Percentiles rank a stretch among this genome's conserved stretches.
Conservation (phyloP, 208 protist species). For the Herpetomonas tarakana region DNA sequence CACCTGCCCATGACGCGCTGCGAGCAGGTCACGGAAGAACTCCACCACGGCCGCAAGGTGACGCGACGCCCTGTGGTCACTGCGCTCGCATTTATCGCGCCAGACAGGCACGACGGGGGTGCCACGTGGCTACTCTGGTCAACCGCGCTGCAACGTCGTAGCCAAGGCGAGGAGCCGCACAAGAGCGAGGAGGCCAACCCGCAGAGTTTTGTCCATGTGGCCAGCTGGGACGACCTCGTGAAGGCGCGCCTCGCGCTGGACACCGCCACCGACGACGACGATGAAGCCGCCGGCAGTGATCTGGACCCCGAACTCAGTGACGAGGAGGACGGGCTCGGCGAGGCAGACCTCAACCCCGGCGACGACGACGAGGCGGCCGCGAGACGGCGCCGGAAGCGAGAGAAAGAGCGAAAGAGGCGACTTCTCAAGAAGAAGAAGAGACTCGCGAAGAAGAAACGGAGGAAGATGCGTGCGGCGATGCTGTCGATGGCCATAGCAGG, state of each 20-base stretch:
- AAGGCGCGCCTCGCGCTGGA: too few relatives aligned
- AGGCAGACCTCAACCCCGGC: not conserved
- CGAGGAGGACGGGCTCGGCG: not conserved
- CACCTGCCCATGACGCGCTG: not conserved
- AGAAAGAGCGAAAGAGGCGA: not conserved
- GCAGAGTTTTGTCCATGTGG: not conserved
- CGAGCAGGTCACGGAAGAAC: not conserved
- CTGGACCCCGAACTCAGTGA: not conserved
- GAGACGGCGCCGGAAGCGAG: not conserved
- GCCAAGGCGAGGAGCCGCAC: not conserved
- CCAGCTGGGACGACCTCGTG: not conserved
- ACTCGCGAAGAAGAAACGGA: not conserved
- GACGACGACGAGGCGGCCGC: not conserved
- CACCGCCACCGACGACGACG: not conserved
- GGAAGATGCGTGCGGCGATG: not conserved
- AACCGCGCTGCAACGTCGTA: not conserved
- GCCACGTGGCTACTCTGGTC: not conserved
- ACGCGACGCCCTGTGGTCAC: not conserved
- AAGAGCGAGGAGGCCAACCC: not conserved
- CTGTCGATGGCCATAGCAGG: too few relatives aligned
- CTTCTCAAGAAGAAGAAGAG: constrained; percentile 1
- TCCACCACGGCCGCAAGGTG: not conserved
- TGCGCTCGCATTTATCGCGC: not conserved
- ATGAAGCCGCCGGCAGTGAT: too few relatives aligned
- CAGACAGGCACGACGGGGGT: not conserved